Conservation (phyloP, 768 basidiomycete species). For the Plicaturopsis crispa region DNA sequence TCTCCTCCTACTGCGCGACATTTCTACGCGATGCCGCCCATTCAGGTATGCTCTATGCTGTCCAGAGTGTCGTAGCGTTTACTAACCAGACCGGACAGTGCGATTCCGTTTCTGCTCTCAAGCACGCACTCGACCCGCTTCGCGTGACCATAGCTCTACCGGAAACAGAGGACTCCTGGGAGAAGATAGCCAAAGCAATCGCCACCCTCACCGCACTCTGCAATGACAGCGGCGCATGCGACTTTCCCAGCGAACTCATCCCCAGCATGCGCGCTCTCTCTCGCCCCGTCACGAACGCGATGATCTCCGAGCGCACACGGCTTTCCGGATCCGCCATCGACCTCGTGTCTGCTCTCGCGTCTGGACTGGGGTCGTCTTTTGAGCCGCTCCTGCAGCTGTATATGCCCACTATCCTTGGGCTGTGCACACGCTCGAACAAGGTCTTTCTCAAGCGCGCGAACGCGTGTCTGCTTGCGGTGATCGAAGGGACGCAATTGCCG, state of each 20-base stretch:
- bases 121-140: slow-evolving; percentile 33
- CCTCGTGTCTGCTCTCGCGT: slow-evolving; percentile 45
- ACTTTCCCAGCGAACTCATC: slow-evolving; percentile 44
- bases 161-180: slow-evolving; percentile 82
- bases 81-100: too few relatives aligned
- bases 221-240: slow-evolving; percentile 44
- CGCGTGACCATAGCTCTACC: slow-evolving; percentile 33
- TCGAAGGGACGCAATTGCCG: slow-evolving; percentile 63
- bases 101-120: slow-evolving; percentile 19
- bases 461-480: slow-evolving; percentile 47
- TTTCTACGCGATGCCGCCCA: too few relatives aligned
- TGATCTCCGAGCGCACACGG: slow-evolving; percentile 68
- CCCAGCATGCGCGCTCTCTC: slow-evolving; percentile 41
- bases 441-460: slow-evolving; percentile 64
- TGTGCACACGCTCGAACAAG: slow-evolving; percentile 75
- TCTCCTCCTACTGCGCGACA: too few relatives aligned
- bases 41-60: too few relatives aligned
- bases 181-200: slow-evolving; percentile 49
- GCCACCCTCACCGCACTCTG: slow-evolving; percentile 37
- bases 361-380: slow-evolving; percentile 51
- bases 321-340: slow-evolving; percentile 64
- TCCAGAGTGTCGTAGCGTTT: too few relatives aligned
- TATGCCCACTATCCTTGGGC: slow-evolving; percentile 55
- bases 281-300: slow-evolving; percentile 46
- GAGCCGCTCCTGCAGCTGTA: slow-evolving; percentile 61